Conservation (phyloP, 768 basidiomycete genomes). For the Krasilnikovozyma curviuscula region DNA sequence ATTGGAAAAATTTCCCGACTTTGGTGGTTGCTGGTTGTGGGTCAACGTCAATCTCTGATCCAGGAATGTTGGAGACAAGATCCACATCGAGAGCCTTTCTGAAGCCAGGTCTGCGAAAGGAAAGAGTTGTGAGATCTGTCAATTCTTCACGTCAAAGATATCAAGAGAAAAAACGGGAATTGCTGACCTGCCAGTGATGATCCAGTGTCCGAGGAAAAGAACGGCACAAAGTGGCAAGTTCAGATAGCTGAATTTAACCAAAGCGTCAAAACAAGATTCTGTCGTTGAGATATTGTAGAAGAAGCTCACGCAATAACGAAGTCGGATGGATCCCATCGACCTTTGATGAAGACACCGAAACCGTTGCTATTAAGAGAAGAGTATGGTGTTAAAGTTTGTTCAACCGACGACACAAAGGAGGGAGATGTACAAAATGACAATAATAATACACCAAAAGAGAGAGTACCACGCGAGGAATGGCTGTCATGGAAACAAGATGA, state of each 20-base stretch:
- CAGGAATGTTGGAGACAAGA: slow-evolving; percentile 14
- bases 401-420: too few relatives aligned
- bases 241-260: neutral
- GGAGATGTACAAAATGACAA: too few relatives aligned
- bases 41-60: slow-evolving; percentile 8
- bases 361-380: slow-evolving; percentile 21
- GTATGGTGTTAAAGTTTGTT: too few relatives aligned
- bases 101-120: slow-evolving; percentile 7
- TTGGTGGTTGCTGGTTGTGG: slow-evolving; percentile 7
- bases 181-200: slow-evolving; percentile 7
- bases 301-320: slow-evolving; percentile 19
- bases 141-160: too few relatives aligned
- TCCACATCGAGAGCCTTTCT: slow-evolving; percentile 12
- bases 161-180: too few relatives aligned
- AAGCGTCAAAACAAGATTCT: neutral
- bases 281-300: slow-evolving; percentile 12
- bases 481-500: too few relatives aligned
- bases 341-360: slow-evolving; percentile 18
- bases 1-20: neutral
- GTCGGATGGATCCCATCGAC: slow-evolving; percentile 12
- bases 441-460: slow-evolving; percentile 16
- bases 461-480: slow-evolving; percentile 16
- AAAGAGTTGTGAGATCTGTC: too few relatives aligned
- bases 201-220: slow-evolving; percentile 12
- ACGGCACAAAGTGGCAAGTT: neutral